Evolutionary conservation across 1,284 basidiomycete species (phyloP).

Genomic region (Acaromyces ingoldii): DNA sequence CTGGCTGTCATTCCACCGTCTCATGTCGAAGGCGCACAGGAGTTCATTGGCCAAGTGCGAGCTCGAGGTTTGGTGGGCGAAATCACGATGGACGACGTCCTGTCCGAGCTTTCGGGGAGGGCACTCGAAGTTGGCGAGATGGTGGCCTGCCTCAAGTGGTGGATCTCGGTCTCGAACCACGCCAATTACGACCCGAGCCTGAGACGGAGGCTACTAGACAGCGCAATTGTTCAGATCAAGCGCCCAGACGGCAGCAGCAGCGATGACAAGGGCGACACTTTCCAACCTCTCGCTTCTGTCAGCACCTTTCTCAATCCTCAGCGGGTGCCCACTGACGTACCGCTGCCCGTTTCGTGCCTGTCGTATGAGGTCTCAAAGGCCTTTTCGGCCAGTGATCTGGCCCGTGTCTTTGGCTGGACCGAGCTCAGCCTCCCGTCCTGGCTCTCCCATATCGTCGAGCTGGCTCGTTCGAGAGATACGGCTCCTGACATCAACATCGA

Average conservation of each 20-base stretch:
- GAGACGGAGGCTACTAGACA: conserved; percentile 39
- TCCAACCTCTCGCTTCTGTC: conserved; percentile 60
- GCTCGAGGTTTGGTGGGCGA: conserved; percentile 68
- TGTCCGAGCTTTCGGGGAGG: conserved; percentile 69
- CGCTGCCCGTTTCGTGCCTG: conserved; percentile 71
- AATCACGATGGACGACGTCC: conserved; percentile 80
- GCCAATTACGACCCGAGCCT: conserved; percentile 45
- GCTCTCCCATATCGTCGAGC: conserved; percentile 64
- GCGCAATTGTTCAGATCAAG: conserved; percentile 30
- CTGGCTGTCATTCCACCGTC: conserved; percentile 71
- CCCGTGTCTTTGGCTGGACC: conserved; percentile 61
- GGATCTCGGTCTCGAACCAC: conserved; percentile 63
- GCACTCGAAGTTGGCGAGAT: conserved; percentile 73
- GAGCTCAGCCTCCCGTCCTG: conserved; percentile 76
- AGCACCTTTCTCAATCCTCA: conserved; percentile 68
- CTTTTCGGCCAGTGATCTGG: conserved; percentile 55
- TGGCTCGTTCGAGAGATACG: conserved; percentile 31
- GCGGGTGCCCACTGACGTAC: conserved; percentile 75
- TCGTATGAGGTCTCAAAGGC: conserved; percentile 64
- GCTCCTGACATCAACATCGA: conserved; percentile 60
- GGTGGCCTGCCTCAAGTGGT: conserved; percentile 79
- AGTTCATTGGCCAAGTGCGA: conserved; percentile 66
- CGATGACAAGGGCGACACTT: conserved; percentile 16
- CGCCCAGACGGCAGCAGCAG: too few species aligned
- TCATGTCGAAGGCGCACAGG: conserved; percentile 62